A percentile compares a stretch with the other conserved stretches of the same genome.
phyloP scores from a whole-genome alignment of 2,329 filamentous ascomycete genomes.

The Aspergillus felis region DNA sequence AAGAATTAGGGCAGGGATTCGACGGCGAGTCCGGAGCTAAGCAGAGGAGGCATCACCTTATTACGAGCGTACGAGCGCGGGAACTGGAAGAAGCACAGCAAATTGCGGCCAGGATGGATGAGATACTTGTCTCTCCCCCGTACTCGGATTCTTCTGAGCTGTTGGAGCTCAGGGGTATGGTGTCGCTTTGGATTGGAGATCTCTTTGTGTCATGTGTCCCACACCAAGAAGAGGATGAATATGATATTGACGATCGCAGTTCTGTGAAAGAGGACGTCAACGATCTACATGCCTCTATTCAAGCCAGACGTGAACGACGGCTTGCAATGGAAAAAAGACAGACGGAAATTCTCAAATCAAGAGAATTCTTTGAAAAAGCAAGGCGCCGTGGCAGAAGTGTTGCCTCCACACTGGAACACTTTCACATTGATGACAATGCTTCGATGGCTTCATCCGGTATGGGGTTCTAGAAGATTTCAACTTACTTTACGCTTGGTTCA shows the following conservation, averaged over 20 bases:
- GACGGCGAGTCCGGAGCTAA: conserved; percentile 19
- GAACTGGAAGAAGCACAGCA: conserved; percentile 58
- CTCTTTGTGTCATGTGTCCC: conserved; percentile 44
- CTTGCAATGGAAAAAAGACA: conserved; percentile 32
- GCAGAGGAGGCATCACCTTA: conserved; percentile 33
- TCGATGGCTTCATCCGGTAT: conserved; percentile 2
- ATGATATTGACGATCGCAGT: conserved; percentile 14
- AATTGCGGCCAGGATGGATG: conserved; percentile 67
- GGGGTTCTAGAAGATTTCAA: not conserved
- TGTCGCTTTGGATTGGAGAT: conserved; percentile 72
- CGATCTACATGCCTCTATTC: conserved; percentile 22
- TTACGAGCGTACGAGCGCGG: conserved; percentile 40
- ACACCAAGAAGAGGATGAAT: conserved; percentile 13
- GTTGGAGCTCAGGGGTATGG: conserved; percentile 67
- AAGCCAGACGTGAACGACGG: conserved; percentile 28
- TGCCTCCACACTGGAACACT: conserved; percentile 23
- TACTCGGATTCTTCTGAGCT: conserved; percentile 66
- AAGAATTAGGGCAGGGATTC: conserved; percentile 23
- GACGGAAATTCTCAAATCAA: conserved; percentile 29
- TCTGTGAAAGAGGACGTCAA: conserved; percentile 12
- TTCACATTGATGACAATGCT: conserved; percentile 26
- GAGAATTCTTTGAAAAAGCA: conserved; percentile 33
- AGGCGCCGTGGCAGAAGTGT: conserved; percentile 29
- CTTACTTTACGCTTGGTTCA: not conserved
- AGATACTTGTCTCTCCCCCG: conserved; percentile 64